Conservation (phyloP, 1,139 yeast genomes). For the Debaryomyces sp. region DNA sequence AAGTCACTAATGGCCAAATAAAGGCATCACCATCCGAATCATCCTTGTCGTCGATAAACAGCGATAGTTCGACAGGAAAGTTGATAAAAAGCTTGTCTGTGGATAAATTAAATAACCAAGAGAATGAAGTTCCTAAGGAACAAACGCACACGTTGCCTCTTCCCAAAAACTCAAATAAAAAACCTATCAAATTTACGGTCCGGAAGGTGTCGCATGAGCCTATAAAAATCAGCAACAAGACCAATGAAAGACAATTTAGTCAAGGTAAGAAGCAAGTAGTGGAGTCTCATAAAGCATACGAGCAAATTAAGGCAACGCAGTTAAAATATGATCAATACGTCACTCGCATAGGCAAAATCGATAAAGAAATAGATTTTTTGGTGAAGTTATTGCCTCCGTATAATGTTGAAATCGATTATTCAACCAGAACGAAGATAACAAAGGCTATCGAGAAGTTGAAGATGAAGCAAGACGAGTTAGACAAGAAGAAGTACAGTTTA, state of each 20-base stretch:
- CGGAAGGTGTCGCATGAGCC: slow-evolving; percentile 45
- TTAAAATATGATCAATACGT: slow-evolving; percentile 40
- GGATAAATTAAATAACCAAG: slow-evolving; percentile 14
- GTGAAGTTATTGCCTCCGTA: slow-evolving; percentile 47
- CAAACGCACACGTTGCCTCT: slow-evolving; percentile 8
- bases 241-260: slow-evolving; percentile 1
- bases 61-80: slow-evolving; percentile 33
- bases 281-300: slow-evolving; percentile 5
- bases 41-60: slow-evolving; percentile 32
- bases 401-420: slow-evolving; percentile 49
- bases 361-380: slow-evolving; percentile 45
- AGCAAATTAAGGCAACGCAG: slow-evolving; percentile 29
- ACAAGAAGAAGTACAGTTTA: slow-evolving; percentile 45
- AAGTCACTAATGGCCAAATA: background rate
- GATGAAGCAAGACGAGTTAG: slow-evolving; percentile 45
- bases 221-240: slow-evolving; percentile 18
- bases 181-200: slow-evolving; percentile 46
- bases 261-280: background rate
- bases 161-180: slow-evolving; percentile 17
- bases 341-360: slow-evolving; percentile 37
- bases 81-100: slow-evolving; percentile 32
- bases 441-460: slow-evolving; percentile 47
- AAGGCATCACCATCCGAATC: slow-evolving; percentile 17
- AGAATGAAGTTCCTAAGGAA: slow-evolving; percentile 3
- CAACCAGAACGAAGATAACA: slow-evolving; percentile 43